Conservation (phyloP, 257 asterid species). For the Lithospermum erythrorhizon region DNA sequence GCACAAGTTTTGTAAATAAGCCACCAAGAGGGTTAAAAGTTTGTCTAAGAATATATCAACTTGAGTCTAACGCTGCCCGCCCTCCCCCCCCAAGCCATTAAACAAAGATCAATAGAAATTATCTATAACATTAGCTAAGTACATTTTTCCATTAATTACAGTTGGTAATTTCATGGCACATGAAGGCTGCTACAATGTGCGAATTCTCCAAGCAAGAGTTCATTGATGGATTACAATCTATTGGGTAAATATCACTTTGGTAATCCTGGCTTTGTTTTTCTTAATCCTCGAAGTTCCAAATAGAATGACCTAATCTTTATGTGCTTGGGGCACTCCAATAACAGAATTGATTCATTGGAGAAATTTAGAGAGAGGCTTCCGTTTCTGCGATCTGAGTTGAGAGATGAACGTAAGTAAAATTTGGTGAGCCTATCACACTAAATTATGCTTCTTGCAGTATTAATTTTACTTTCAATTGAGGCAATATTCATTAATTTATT, state of each 20-base stretch:
- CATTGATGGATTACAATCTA: slow-evolving; percentile 78
- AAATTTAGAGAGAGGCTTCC: slow-evolving; percentile 85
- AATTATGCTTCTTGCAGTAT: too few relatives aligned
- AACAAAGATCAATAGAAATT: too few relatives aligned
- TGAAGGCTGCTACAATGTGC: slow-evolving; percentile 99
- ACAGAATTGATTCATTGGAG: slow-evolving; percentile 88
- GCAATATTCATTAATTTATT: too few relatives aligned
- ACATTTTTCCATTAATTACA: neutral
- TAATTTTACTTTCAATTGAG: neutral
- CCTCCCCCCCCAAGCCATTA: too few relatives aligned
- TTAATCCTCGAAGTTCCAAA: neutral
- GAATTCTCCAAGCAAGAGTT: slow-evolving; percentile 92
- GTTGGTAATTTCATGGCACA: slow-evolving; percentile 66
- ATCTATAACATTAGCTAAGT: too few relatives aligned
- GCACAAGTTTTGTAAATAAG: neutral
- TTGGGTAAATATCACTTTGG: slow-evolving; percentile 51
- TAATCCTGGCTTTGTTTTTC: slow-evolving; percentile 3
- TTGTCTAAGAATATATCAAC: too few relatives aligned
- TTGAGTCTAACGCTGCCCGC: too few relatives aligned
- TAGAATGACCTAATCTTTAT: too few relatives aligned
- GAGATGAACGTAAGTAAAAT: slow-evolving; percentile 80
- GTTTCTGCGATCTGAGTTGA: slow-evolving; percentile 87
- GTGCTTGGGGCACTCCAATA: slow-evolving; percentile 5
- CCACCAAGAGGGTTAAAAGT: too few relatives aligned
- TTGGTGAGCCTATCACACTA: neutral